Conservation (phyloP, 2,329 filamentous ascomycete genomes). For the Ascochyta lentis region DNA sequence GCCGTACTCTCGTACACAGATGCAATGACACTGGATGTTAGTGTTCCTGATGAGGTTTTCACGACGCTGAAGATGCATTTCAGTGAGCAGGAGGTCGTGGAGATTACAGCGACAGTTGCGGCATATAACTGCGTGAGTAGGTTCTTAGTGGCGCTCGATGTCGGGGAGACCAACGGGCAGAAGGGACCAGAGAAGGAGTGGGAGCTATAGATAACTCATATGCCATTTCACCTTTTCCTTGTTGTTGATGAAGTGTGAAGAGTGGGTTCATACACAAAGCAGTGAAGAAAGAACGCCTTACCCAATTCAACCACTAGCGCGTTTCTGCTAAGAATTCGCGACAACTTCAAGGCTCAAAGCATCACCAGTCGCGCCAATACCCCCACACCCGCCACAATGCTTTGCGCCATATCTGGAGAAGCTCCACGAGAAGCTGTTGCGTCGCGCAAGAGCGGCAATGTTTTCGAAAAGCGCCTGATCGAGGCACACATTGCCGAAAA, state of each 20-base stretch:
- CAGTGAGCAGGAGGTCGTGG: constrained; percentile 75
- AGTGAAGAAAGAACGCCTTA: background rate
- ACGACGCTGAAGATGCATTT: constrained; percentile 66
- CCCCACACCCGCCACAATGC: constrained; percentile 34
- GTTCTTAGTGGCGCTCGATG: constrained; percentile 82
- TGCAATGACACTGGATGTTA: constrained; percentile 79
- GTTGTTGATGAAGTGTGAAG: background rate
- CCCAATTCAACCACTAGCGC: constrained; percentile 6
- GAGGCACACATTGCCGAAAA: constrained; percentile 94
- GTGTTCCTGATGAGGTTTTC: constrained; percentile 74
- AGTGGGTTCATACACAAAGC: background rate
- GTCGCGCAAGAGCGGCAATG: constrained; percentile 89
- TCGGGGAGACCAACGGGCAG: constrained; percentile 52
- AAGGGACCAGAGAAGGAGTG: constrained; percentile 24
- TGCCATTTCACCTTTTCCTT: background rate
- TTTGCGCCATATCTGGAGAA: constrained; percentile 85
- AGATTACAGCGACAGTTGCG: constrained; percentile 79
- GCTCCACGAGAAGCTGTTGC: constrained; percentile 92
- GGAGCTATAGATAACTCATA: background rate
- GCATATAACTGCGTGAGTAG: constrained; percentile 86
- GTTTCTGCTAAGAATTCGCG: constrained; percentile 16
- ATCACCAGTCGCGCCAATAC: constrained; percentile 6
- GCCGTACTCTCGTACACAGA: constrained; percentile 77
- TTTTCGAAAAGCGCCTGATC: constrained; percentile 95
- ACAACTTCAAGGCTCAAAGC: constrained; percentile 10